Conservation (phyloP, 768 basidiomycete genomes). For the Rhizopogon vesiculosus region DNA sequence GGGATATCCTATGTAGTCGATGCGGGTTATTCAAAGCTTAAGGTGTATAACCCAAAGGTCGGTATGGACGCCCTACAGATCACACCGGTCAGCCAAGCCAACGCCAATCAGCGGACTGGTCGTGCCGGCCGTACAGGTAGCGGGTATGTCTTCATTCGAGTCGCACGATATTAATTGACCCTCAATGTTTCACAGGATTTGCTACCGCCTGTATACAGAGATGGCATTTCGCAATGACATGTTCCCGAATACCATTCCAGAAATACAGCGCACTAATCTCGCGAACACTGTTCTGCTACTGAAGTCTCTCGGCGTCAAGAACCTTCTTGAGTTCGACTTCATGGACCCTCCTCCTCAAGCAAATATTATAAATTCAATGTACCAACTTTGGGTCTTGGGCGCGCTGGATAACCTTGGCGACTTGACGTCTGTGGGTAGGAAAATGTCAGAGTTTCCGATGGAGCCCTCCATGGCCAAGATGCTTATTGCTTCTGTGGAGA, state of each 20-base stretch:
- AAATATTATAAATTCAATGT: conserved; percentile 99
- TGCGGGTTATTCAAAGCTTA: conserved; percentile 94
- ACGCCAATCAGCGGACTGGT: conserved; percentile 93
- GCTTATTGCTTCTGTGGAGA: conserved; percentile 87
- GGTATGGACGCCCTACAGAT: conserved; percentile 99
- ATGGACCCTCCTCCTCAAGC: conserved; percentile 99
- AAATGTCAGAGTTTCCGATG: conserved; percentile 99
- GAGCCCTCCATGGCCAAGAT: conserved; percentile 99
- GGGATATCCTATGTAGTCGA: conserved; percentile 98
- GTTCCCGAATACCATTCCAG: conserved; percentile 94
- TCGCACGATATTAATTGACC: not conserved
- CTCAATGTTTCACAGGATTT: conserved; percentile 53
- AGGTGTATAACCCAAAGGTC: conserved; percentile 98
- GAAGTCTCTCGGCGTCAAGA: conserved; percentile 96
- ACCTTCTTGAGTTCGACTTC: conserved; percentile 96
- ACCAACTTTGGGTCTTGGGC: conserved; percentile 98
- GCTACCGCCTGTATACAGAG: conserved; percentile 96
- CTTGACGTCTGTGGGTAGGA: conserved; percentile 84
- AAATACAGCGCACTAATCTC: conserved; percentile 96
- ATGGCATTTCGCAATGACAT: conserved; percentile 96
- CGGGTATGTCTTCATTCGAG: conserved; percentile 52
- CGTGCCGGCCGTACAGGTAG: conserved; percentile 95
- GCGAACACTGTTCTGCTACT: conserved; percentile 94
- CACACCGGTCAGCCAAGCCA: conserved; percentile 98
- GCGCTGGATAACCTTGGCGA: conserved; percentile 98